Evolutionary conservation across 1,139 yeast genomes (phyloP), one percentile per base, ranked within the genome.

Genomic region (Nakaseomyces uthaithaninus): DNA sequence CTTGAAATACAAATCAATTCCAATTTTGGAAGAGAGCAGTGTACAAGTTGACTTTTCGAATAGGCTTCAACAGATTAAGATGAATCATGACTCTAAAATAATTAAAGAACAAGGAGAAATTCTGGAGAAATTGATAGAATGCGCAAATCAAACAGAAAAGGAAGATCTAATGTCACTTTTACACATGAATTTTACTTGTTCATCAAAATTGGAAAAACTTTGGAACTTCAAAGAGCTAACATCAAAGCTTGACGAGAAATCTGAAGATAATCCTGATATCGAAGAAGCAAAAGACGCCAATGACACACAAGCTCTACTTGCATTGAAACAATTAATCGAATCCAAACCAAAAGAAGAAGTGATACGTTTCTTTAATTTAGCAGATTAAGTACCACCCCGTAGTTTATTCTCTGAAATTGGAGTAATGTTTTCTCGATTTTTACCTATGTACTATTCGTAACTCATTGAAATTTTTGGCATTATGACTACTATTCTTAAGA

Each of bases 31-130:
- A 0, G 95, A 86, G 50, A 70, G 71, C 37, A 81, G 86, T 53
- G 69, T 91, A 3, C 63, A 82, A 37, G 62, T 87, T 24, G 95
- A 89, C 58, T 91, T 91, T 55, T 60, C 84, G 27, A 75, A 75
- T 37, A 70, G 66, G 40, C 61, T 67, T 14, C 63, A 66, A 24
- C 57, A 54, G 11, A 52, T 54, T 2, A 59, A 52, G 40, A 55
- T 47, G 10, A 48, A 43, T 6, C 53, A 51, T 37, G 45, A 46
- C 8, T 40, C 42, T 3, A 49, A 47, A 26, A 55, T 48, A 37
- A 33, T 62, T 1, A 52, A 55, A 40, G 41, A 42, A 17, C 59
- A 58, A 35, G 55, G 54, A 22, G 34, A 40, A 12, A 40, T 59
- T 8, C 57, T 66, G 24, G 53, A 57, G 20, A 56, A 53, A 35